Conservation (phyloP, 495 filamentous ascomycete species). For the Barbatosphaeria neglecta region DNA sequence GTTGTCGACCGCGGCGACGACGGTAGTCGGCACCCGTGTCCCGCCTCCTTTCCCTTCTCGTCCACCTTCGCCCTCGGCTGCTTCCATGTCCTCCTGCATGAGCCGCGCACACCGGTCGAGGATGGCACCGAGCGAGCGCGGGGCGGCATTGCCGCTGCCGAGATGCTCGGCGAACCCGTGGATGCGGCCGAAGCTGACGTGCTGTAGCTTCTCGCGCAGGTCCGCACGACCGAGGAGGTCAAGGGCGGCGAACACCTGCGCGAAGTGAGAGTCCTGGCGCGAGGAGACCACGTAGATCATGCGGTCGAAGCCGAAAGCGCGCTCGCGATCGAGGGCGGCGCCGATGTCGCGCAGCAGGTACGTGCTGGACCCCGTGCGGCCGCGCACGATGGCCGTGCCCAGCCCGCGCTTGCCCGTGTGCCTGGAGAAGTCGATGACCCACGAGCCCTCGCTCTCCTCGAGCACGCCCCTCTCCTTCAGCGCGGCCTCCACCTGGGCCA, state of each 20-base stretch:
- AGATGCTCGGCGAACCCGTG: conserved; percentile 58
- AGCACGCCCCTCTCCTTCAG: conserved; percentile 48
- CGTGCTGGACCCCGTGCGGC: conserved; percentile 55
- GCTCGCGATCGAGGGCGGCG: conserved; percentile 49
- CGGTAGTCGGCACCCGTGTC: background rate
- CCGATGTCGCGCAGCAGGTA: conserved; percentile 68
- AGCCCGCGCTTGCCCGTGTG: conserved; percentile 43
- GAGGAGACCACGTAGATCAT: conserved; percentile 66
- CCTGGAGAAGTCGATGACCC: conserved; percentile 58
- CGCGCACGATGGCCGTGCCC: conserved; percentile 55
- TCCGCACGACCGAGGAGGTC: conserved; percentile 57
- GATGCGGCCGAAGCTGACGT: conserved; percentile 67
- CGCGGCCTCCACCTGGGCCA: conserved; percentile 34
- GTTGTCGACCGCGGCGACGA: conserved; percentile 14
- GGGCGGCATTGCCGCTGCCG: conserved; percentile 59
- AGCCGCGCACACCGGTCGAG: conserved; percentile 51
- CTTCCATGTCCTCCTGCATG: conserved; percentile 63
- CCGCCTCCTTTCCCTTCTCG: conserved; percentile 26
- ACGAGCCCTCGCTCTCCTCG: conserved; percentile 52
- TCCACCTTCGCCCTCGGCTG: conserved; percentile 5
- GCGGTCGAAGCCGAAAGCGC: conserved; percentile 57
- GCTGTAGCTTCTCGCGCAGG: conserved; percentile 48
- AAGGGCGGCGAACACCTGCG: conserved; percentile 59
- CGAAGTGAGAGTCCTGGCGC: conserved; percentile 63
- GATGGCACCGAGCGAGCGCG: conserved; percentile 55